Base-by-base conservation (phyloP, 495 filamentous ascomycete species). In the Recurvomyces mirabilis region DNA sequence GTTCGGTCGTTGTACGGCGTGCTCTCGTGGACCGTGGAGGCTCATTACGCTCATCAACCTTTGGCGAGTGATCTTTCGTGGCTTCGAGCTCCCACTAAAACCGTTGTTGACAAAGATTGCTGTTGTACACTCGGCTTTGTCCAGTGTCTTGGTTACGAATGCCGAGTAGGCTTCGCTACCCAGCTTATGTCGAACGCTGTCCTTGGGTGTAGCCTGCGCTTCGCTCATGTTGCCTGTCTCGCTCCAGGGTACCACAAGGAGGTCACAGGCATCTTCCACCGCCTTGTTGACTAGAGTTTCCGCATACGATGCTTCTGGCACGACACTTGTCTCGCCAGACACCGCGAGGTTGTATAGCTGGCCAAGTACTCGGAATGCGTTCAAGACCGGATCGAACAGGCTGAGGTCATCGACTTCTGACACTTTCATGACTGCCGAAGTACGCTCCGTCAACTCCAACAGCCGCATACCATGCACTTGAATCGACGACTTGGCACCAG, bases 341-440 rank as follows among this genome's bases (percentile, higher is more conserved):
- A 91, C 79, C 0, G 87, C 78, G 2, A 96, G 71, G 50, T 91
- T 81, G 53, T 93, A 77, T 38, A 94, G 74, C 51, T 81, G 79
- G 19, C 85, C 84, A 56, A 98, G 87, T 0, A 87, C 84, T 17
- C 81, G 74, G 69, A 95, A 94, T 9, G 84, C 83, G 57, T 94
- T 94, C 21, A 95, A 75, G 0, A 95, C 84, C 4, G 91, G 87
- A 53, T 98, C 91, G 63, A 74, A 74, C 4, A 77, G 65, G 10
- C 77, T 74, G 49, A 81, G 78, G 15, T 87, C 84, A 9, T 88
- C 85, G 30, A 77, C 68, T 47, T 91, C 85, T 0, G 85, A 79
- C 5, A 93, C 84, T 54, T 87, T 82, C 91, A 98, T 98, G 41
- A 94, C 87, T 15, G 87, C 84, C 5, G 91, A 95, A 24, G 82